phyloP scores from a whole-genome alignment of 306 rosid genomes.

The Quercus parvula region DNA sequence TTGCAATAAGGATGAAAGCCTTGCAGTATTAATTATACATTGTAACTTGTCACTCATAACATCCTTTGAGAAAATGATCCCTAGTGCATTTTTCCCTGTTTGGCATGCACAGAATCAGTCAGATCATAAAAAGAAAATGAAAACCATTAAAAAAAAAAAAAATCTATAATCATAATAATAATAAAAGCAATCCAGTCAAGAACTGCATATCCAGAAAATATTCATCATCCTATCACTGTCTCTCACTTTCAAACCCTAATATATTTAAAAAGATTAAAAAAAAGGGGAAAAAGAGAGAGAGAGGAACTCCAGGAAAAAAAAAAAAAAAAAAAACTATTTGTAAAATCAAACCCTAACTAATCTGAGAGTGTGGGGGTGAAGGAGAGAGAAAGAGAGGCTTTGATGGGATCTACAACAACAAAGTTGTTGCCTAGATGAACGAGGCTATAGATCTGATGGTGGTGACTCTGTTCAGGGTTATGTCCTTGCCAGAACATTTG shows the following conservation, averaged over 20 bases:
- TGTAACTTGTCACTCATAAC: neutral
- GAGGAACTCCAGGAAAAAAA: neutral
- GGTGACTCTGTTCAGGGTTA: constrained; percentile 23
- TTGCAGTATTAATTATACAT: neutral
- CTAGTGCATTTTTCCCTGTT: too few species aligned
- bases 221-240: neutral
- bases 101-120: too few species aligned
- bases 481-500: neutral
- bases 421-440: constrained; percentile 20
- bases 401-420: constrained; percentile 52
- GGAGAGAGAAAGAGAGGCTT: neutral
- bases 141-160: too few species aligned
- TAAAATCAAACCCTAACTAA: constrained; percentile 24
- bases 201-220: neutral
- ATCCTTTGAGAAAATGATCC: neutral
- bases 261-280: neutral
- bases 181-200: neutral
- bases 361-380: too few species aligned
- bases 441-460: constrained; percentile 45
- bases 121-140: too few species aligned
- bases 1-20: neutral
- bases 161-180: neutral
- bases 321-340: neutral
- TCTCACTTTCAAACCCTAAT: neutral
- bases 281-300: neutral